Conservation (phyloP, 495 filamentous ascomycete genomes). For the Bryoglossum gracile region DNA sequence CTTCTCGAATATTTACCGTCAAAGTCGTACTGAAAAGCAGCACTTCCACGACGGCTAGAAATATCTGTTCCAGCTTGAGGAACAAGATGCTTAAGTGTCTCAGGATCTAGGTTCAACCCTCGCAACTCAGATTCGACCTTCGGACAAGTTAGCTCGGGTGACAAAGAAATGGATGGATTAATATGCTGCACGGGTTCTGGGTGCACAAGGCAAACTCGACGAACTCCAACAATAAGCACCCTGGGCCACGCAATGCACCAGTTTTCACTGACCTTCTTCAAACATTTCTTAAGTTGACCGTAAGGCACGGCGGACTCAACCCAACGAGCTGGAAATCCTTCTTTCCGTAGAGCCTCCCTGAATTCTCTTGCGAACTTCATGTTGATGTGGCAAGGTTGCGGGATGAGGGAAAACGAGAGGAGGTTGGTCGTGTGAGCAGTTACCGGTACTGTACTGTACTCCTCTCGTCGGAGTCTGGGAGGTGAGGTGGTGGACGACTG, state of each 20-base stretch:
- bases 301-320: slow-evolving; percentile 64
- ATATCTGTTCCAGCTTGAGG: background rate
- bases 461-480: too few relatives aligned
- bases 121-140: slow-evolving; percentile 34
- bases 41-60: slow-evolving; percentile 1
- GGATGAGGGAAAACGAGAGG: background rate
- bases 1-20: slow-evolving; percentile 16
- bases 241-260: background rate
- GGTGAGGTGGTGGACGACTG: too few relatives aligned
- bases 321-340: slow-evolving; percentile 58
- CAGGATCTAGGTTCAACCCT: slow-evolving; percentile 51
- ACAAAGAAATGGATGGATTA: too few relatives aligned
- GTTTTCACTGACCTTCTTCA: slow-evolving; percentile 50
- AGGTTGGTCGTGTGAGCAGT: background rate
- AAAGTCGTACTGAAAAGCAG: slow-evolving; percentile 26
- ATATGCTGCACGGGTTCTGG: background rate
- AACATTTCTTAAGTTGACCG: slow-evolving; percentile 65
- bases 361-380: slow-evolving; percentile 78
- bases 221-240: background rate
- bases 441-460: background rate
- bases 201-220: background rate
- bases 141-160: too few relatives aligned
- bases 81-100: slow-evolving; percentile 48
- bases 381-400: slow-evolving; percentile 5
- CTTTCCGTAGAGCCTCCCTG: slow-evolving; percentile 47